Percentiles rank a stretch among this genome's conserved stretches.
Evolutionary conservation across 495 filamentous ascomycete species (phyloP).

Genomic region (Aspergillus steynii): DNA sequence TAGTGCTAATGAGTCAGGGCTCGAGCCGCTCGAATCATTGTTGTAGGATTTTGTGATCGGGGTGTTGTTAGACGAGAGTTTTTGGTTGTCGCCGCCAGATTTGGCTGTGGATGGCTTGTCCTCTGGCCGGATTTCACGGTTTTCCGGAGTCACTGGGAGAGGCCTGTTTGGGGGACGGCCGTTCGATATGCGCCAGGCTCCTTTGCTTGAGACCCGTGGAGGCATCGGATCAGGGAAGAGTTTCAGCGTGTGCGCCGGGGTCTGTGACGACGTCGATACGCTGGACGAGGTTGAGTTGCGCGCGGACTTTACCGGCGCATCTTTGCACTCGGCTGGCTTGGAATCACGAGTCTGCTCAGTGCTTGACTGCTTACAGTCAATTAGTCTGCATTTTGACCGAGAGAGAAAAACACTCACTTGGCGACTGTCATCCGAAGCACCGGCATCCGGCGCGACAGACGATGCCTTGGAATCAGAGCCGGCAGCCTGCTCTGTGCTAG

Average conservation of each 20-base stretch:
- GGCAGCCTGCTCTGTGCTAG: not conserved
- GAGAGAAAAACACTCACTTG: not conserved
- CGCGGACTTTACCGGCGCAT: not conserved
- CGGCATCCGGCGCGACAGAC: not conserved
- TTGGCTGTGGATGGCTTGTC: not conserved
- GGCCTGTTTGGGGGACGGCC: constrained; percentile 11
- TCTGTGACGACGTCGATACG: constrained; percentile 14
- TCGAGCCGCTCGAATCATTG: not conserved
- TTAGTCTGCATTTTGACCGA: too few relatives aligned
- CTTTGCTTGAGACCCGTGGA: constrained; percentile 35
- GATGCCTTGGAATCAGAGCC: not conserved
- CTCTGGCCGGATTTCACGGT: not conserved
- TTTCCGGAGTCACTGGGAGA: constrained; percentile 7
- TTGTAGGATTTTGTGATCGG: not conserved
- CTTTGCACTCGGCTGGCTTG: not conserved
- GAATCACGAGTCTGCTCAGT: too few relatives aligned
- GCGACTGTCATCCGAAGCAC: not conserved
- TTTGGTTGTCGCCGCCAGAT: not conserved
- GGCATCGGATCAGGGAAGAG: constrained; percentile 41
- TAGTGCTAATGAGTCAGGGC: not conserved
- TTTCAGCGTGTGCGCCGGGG: constrained; percentile 31
- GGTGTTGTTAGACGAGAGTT: not conserved
- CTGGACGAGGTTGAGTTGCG: constrained; percentile 1
- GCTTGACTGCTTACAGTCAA: too few relatives aligned
- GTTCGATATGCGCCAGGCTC: constrained; percentile 29